Base-by-base conservation (phyloP, 1,284 basidiomycete species). In the Prillingera fragicola region DNA sequence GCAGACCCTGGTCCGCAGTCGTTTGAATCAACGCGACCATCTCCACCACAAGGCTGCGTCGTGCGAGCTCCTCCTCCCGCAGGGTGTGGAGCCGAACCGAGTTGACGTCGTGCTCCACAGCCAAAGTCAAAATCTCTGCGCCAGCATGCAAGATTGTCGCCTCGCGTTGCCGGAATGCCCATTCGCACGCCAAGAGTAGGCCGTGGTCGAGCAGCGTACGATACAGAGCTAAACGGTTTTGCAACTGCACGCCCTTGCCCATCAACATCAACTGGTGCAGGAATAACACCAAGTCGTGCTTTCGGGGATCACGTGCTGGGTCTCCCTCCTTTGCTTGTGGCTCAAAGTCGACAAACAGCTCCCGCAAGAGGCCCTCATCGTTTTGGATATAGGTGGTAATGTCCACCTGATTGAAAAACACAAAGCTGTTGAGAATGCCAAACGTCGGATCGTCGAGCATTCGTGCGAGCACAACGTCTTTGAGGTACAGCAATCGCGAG, bases 351-450 rank as follows among this genome's bases (percentile, higher is more conserved):
- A 76, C 74, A 37, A 92, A 86, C 21, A 96, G 77, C 43, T 89
- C 83, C 26, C 77, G 75, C 22, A 97, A 74, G 65, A 96, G 85
- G 5, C 71, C 65, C 5, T 80, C 79, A 63, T 92, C 87, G 45
- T 77, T 78, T 62, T 91, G 85, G 36, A 96, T 81, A 66, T 94
- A 84, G 42, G 78, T 82, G 64, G 97, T 89, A 63, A 98, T 97
- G 71, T 98, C 94, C 61, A 94, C 91, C 71, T 99, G 94, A 73
- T 97, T 95, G 78, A 94, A 98, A 67, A 97, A 94, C 67, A 98
- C 89, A 71, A 89, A 88, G 14, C 89, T 90, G 72, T 91, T 96
- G 60, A 98, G 80, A 59, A 96, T 89, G 59, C 91, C 91, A 75
- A 96, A 95, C 0, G 91, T 96, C 1, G 89, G 86, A 67, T 99